Conservation (phyloP, 176 grass and related monocot genomes). For the Aegilops speltoides region DNA sequence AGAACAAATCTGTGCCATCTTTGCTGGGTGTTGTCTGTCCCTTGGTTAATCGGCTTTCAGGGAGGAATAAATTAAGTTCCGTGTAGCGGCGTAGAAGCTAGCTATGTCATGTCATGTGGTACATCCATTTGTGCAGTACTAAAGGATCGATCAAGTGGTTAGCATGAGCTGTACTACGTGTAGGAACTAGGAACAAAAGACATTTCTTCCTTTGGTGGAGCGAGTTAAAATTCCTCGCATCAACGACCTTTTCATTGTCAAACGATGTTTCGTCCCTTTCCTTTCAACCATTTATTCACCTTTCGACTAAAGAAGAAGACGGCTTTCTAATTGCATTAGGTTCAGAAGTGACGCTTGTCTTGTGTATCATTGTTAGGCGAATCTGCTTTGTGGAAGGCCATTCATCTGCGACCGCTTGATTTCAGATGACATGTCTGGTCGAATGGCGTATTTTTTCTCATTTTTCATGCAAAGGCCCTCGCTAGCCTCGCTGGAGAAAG, state of each 20-base stretch:
- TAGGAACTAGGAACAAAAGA: slow-evolving; percentile 29
- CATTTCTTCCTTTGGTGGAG: background rate
- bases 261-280: slow-evolving; percentile 23
- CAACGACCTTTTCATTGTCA: slow-evolving; percentile 27
- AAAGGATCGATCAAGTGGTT: slow-evolving; percentile 14
- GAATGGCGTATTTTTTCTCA: background rate
- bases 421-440: background rate
- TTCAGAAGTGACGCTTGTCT: slow-evolving; percentile 25
- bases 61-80: slow-evolving; percentile 40
- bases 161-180: background rate
- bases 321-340: slow-evolving; percentile 36
- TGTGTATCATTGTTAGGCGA: background rate
- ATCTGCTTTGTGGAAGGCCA: background rate
- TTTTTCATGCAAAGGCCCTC: background rate
- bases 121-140: background rate
- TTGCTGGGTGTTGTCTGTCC: slow-evolving; percentile 28
- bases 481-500: background rate
- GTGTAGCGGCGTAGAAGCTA: slow-evolving; percentile 10
- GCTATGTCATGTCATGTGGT: background rate
- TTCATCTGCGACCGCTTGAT: background rate
- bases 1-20: slow-evolving; percentile 34
- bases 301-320: slow-evolving; percentile 11
- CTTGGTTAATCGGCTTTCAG: slow-evolving; percentile 24
- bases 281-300: background rate
- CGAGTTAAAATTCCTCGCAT: slow-evolving; percentile 8